Base-by-base conservation (phyloP, 179 eudicot genomes). In the Gypsophila paniculata region DNA sequence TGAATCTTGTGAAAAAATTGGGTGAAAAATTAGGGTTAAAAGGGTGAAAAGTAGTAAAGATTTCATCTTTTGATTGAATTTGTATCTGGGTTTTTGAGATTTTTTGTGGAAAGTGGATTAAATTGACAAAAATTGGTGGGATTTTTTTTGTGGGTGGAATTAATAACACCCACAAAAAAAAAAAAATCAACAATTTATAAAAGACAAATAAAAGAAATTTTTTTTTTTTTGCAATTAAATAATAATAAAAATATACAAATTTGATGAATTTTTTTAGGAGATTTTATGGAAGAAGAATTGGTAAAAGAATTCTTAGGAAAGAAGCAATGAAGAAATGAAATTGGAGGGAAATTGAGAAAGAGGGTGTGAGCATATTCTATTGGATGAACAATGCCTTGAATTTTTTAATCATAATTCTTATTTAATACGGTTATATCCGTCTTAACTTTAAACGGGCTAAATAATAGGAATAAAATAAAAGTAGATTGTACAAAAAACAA, bases 1-100 rank as follows among this genome's bases (percentile, higher is more conserved):
- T n/a, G 76, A 61, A 13, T 83, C 86, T 57, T 74, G 73, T 18
- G 29, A 39, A 68, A 44, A 71, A 11, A 63, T 63, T 48, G 79
- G 12, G 17, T 72, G 23, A 5, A 78, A 69, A 25, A 76, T 8
- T 32, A 59, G 14, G 9, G 57, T 48, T 38, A 71, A 42, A 25
- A 81, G 10, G 14, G 77, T 9, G 11, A 60, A 70, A 46, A 73
- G 7, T 46, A 64, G 19, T 53, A 75, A 54, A 72, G 70, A 26
- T 60, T 36, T 67, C 79, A 79, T 75, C 51, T 65, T 42, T 75
- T 26, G 18, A 2, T 6, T 17, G 17, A 67, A 71, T 46, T 34
- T 63, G 48, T 15, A 39, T 21, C 0, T 76, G 72, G 75, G 72
- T 64, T 4, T 58, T 48, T 70, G 66, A 61, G 46, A 29, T 54